phyloP scores from a whole-genome alignment of 2,329 filamentous ascomycete species.

The Aspergillus ibericus region DNA sequence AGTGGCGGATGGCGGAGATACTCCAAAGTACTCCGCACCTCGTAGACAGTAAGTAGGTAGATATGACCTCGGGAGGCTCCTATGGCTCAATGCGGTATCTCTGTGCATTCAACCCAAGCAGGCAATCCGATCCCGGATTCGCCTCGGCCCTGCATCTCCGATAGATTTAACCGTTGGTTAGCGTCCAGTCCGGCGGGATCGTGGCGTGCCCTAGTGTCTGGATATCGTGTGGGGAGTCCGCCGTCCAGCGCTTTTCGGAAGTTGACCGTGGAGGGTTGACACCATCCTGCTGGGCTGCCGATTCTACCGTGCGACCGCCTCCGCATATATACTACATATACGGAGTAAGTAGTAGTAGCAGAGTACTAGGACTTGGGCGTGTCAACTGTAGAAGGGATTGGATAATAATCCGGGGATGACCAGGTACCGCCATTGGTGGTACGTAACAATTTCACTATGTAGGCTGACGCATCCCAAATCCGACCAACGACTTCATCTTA shows the following conservation, averaged over 20 bases:
- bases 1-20: too few relatives aligned
- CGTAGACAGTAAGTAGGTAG: too few relatives aligned
- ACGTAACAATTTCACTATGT: neutral
- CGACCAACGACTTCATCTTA: neutral
- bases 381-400: neutral
- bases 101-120: slow-evolving; percentile 7
- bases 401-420: neutral
- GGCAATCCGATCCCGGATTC: slow-evolving; percentile 14
- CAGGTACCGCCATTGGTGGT: neutral
- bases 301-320: neutral
- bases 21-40: too few relatives aligned
- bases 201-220: slow-evolving; percentile 17
- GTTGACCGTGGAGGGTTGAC: neutral
- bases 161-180: slow-evolving; percentile 14
- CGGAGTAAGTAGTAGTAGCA: too few relatives aligned
- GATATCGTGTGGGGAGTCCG: slow-evolving; percentile 4
- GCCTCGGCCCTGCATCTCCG: slow-evolving; percentile 2
- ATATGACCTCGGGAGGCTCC: too few relatives aligned
- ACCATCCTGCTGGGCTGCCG: neutral
- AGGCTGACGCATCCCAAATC: neutral
- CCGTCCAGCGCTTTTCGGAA: neutral
- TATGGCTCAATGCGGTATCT: slow-evolving; percentile 11
- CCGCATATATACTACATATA: neutral
- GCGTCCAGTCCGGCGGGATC: slow-evolving; percentile 16
- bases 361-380: neutral